Evolutionary conservation across 2,329 filamentous ascomycete species (phyloP), one percentile per base, ranked within the genome.

Genomic region (Xylogone sp.): DNA sequence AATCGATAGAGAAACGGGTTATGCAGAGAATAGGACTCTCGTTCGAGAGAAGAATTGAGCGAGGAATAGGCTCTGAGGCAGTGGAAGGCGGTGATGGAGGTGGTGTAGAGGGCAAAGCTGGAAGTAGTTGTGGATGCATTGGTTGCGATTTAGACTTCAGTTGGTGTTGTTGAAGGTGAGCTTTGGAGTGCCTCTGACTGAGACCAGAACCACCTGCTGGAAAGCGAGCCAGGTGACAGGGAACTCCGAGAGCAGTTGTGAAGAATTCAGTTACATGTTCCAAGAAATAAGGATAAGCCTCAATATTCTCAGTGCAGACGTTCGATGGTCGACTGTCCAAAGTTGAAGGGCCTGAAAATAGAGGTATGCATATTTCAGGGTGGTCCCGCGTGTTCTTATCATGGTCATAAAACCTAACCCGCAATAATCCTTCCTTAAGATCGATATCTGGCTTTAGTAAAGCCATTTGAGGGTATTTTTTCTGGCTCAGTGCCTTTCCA

Each of bases 11-110:
- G 7, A 87, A 84, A 47, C 82, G 79, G 18, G 88, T 89, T 50
- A 97, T 84, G 44, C 90, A 80, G 1, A 97, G 78, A 39, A 97
- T 93, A 0, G 92, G 92, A 46, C 89, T 95, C 68, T 97, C 92
- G 65, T 97, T 97, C 20, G 91, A 87, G 2, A 97, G 74, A 0
- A 93, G 71, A 29, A 96, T 90, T 4, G 83, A 78, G 8, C 56
- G 67, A 45, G 64, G 18, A 57, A 61, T 8, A 57, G 53, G 60
- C 60, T 82, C 73, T 21, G 72, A 71, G 54, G 79, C 79, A 0
- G 80, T 83, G 43, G 83, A 79, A 1, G 76, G 74, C 9, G 76
- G 78, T 19, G 75, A 79, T 20, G 77, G 76, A 1, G 76, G 71
- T 42, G 75, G 71, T 16, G 43, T n/a, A 2, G 48, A 21, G 58